These are phyloP conservation scores for Ganoderma sinense DNA, from an alignment of 1,284 basidiomycete genomes.

Conservation along the genomic window DNA sequence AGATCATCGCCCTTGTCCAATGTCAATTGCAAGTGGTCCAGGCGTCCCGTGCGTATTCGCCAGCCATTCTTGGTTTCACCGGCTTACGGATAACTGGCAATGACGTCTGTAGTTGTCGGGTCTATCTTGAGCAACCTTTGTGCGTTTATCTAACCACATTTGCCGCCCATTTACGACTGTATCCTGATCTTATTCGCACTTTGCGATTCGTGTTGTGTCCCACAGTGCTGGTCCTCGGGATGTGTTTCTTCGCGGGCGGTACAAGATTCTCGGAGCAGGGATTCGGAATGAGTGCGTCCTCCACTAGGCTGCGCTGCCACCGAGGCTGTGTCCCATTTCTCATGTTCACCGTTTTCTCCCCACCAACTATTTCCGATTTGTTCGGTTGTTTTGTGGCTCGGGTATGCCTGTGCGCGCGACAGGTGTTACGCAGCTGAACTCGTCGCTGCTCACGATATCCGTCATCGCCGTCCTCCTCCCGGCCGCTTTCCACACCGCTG, in stretches of 20 bases:
- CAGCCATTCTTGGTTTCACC: slow-evolving; percentile 5
- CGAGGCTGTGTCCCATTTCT: slow-evolving; percentile 2
- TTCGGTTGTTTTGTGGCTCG: not conserved
- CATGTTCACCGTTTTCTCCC: slow-evolving; percentile 1
- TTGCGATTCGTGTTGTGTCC: slow-evolving; percentile 16
- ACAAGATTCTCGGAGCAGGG: slow-evolving; percentile 75
- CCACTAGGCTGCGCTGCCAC: slow-evolving; percentile 2
- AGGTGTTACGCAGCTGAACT: slow-evolving; percentile 83
- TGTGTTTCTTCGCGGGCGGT: slow-evolving; percentile 82
- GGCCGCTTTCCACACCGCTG: slow-evolving; percentile 58
- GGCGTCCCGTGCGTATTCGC: slow-evolving; percentile 67
- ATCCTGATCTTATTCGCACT: slow-evolving; percentile 9
- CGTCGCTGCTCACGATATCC: slow-evolving; percentile 80
- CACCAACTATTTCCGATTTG: slow-evolving; percentile 2
- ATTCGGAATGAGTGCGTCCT: slow-evolving; percentile 67
- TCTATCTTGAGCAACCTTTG: slow-evolving; percentile 84
- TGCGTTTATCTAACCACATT: slow-evolving; percentile 39
- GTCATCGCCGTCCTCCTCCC: slow-evolving; percentile 86
- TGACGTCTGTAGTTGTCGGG: slow-evolving; percentile 64
- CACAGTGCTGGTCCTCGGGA: slow-evolving; percentile 81
- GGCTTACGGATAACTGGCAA: slow-evolving; percentile 10
- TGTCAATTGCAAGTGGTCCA: slow-evolving; percentile 88
- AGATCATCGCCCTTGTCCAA: slow-evolving; percentile 85
- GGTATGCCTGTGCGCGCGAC: slow-evolving; percentile 31
- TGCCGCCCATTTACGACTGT: not conserved